These are phyloP conservation scores for Cadophora luteo-olivacea DNA, from an alignment of 2,329 filamentous ascomycete species.

Conservation along the genomic window DNA sequence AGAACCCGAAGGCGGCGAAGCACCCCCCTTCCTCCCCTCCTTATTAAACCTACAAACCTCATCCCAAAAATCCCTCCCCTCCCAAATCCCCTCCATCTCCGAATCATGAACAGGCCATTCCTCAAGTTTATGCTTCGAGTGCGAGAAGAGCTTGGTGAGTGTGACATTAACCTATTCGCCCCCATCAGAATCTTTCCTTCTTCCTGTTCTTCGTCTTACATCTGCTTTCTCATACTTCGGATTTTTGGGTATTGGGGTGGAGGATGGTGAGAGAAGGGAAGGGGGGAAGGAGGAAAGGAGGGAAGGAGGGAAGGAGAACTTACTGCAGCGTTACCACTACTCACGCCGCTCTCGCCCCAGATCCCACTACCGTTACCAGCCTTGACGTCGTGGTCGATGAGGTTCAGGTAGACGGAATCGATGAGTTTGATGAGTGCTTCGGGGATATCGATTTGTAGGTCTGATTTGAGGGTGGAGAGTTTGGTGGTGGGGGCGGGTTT, in stretches of 20 bases:
- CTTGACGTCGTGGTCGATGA: not conserved
- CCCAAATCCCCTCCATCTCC: not conserved
- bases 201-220: not conserved
- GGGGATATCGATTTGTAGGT: not conserved
- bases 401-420: constrained; percentile 5
- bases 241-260: too few relatives aligned
- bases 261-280: too few relatives aligned
- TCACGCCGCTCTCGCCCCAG: not conserved
- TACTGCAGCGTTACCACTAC: not conserved
- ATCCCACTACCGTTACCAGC: not conserved
- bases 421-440: not conserved
- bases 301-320: not conserved
- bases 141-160: not conserved
- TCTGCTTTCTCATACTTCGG: too few relatives aligned
- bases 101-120: constrained; percentile 3
- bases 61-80: constrained; percentile 1
- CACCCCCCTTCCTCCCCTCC: not conserved
- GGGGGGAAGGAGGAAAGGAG: not conserved
- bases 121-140: not conserved
- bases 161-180: not conserved
- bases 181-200: not conserved
- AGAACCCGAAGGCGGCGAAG: too few relatives aligned
- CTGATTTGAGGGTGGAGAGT: not conserved
- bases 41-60: constrained; percentile 6
- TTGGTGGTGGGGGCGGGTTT: not conserved